Conservation (phyloP, 2,329 filamentous ascomycete species). For the Exophiala xenobiotica region DNA sequence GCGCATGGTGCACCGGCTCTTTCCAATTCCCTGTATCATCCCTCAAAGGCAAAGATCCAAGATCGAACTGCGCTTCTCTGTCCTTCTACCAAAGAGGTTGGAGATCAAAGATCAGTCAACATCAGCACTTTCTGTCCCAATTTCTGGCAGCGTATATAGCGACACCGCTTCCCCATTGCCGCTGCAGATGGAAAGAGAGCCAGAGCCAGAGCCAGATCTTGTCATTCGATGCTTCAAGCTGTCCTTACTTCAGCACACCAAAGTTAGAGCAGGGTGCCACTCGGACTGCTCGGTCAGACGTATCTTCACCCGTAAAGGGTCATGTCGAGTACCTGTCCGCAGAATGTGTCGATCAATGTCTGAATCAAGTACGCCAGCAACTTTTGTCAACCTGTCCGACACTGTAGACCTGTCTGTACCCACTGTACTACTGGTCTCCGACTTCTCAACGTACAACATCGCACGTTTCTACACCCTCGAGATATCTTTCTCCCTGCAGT, state of each 20-base stretch:
- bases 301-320: constrained; percentile 12
- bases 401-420: constrained; percentile 8
- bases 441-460: constrained; percentile 24
- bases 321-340: constrained; percentile 5
- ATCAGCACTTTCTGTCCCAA: constrained; percentile 5
- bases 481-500: constrained; percentile 2
- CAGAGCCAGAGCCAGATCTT: background rate
- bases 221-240: constrained; percentile 6
- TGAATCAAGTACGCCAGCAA: background rate
- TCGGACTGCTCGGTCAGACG: background rate
- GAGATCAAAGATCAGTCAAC: constrained; percentile 3
- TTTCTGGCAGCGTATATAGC: background rate
- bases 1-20: background rate
- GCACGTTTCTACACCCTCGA: constrained; percentile 12
- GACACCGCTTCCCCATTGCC: too few species aligned
- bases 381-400: constrained; percentile 11
- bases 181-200: too few species aligned
- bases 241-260: constrained; percentile 10
- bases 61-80: constrained; percentile 9
- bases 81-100: constrained; percentile 8
- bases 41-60: background rate
- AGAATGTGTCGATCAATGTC: background rate
- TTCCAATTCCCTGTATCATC: background rate
- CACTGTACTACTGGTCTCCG: background rate
- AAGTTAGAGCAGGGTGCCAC: constrained; percentile 14